Percentiles rank a stretch among this genome's conserved stretches.
Evolutionary conservation across 208 protist species (phyloP).

Genomic region (Trypanosoma brucei): DNA sequence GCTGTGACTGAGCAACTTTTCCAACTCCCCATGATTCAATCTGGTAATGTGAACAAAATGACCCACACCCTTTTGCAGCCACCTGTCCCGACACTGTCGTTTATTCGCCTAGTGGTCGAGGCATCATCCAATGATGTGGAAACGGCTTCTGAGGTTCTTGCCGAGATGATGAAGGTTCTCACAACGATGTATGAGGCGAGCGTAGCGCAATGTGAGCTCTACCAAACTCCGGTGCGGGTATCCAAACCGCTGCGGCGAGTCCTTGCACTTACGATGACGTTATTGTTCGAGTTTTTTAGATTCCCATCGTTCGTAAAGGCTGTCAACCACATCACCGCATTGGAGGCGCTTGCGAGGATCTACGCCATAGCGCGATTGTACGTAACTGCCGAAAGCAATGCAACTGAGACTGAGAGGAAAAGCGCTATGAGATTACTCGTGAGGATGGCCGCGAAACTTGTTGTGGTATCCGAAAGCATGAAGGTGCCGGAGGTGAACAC

Average conservation of each 20-base stretch:
- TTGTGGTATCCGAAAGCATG: constrained; percentile 19
- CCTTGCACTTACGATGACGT: not conserved
- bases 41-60: constrained; percentile 16
- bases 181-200: constrained; percentile 6
- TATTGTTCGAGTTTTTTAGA: constrained; percentile 39
- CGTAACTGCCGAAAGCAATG: constrained; percentile 8
- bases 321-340: constrained; percentile 19
- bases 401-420: constrained; percentile 21
- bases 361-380: constrained; percentile 49
- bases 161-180: constrained; percentile 3
- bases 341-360: constrained; percentile 37
- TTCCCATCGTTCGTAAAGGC: constrained; percentile 23
- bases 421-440: constrained; percentile 4
- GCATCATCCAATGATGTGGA: not conserved
- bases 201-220: constrained; percentile 1
- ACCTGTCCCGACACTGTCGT: constrained; percentile 1
- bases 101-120: constrained; percentile 12
- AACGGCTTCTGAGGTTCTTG: constrained; percentile 5
- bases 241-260: constrained; percentile 1
- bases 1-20: constrained; percentile 43
- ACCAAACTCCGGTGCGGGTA: constrained; percentile 6
- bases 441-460: constrained; percentile 6
- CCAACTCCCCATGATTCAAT: constrained; percentile 33
- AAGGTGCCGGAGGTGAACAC: constrained; percentile 5
- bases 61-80: constrained; percentile 6